Evolutionary conservation across 345 rosid species (phyloP).

Genomic region (Bruguiera sexangula): DNA sequence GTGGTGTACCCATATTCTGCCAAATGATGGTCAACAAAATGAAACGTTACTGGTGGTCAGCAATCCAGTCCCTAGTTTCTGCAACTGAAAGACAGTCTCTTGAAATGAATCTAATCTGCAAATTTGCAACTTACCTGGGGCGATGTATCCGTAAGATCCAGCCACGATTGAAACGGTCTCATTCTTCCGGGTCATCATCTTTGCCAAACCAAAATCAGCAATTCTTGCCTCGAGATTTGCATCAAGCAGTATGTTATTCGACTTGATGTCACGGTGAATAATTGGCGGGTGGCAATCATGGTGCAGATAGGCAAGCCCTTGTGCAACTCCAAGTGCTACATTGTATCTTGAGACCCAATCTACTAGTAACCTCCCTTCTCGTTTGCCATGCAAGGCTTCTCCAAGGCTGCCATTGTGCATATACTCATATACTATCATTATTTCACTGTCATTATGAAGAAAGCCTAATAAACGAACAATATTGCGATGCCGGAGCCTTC

Average conservation of each 20-base stretch:
- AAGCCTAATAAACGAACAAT: slow-evolving; percentile 79
- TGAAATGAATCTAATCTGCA: not conserved
- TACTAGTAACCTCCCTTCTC: slow-evolving; percentile 57
- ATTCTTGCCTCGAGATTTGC: slow-evolving; percentile 81
- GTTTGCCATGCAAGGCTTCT: slow-evolving; percentile 74
- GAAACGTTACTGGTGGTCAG: not conserved
- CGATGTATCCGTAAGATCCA: slow-evolving; percentile 95
- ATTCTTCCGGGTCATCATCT: slow-evolving; percentile 77
- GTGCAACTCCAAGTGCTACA: slow-evolving; percentile 82
- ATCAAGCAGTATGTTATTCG: slow-evolving; percentile 80
- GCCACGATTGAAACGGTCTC: slow-evolving; percentile 95
- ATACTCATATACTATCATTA: slow-evolving; percentile 81
- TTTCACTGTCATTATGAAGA: slow-evolving; percentile 62
- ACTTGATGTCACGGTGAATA: slow-evolving; percentile 87
- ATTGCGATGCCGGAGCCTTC: slow-evolving; percentile 84
- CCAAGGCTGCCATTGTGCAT: slow-evolving; percentile 86
- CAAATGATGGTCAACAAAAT: not conserved
- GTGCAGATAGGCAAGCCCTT: slow-evolving; percentile 89
- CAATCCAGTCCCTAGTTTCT: not conserved
- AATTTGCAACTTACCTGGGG: slow-evolving; percentile 56
- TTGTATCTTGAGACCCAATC: slow-evolving; percentile 92
- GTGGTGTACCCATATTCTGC: slow-evolving; percentile 89
- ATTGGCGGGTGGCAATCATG: slow-evolving; percentile 87
- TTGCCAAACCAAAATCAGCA: slow-evolving; percentile 92
- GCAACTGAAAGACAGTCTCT: not conserved